Base-by-base conservation (phyloP, 2,329 filamentous ascomycete species). In the Elsinoe arachidis region DNA sequence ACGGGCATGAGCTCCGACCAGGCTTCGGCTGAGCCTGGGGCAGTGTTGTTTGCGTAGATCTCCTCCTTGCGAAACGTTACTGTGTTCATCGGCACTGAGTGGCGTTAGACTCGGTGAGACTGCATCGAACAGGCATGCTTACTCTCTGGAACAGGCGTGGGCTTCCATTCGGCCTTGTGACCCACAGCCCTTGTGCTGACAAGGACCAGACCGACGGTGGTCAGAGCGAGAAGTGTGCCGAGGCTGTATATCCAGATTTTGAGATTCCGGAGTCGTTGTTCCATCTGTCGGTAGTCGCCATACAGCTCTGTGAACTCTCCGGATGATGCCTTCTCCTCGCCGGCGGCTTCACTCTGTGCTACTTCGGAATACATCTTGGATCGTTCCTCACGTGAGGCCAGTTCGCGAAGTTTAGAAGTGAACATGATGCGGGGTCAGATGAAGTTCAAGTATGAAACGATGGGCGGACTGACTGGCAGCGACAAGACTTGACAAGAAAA, bases 1-100 rank as follows among this genome's bases (percentile, higher is more conserved):
- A 60, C 55, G 19, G 67, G 67, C 35, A 63, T 61, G 34, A 68
- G 55, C 3, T 58, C 58, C 12, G 51, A 57, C 67, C 67, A 70
- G n/a, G 66, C 66, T 51, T 59, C 57, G 56, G 68, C 67, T 12
- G 62, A 61, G 26, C 66, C 59, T 7, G 58, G 60, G 2, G 60
- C 62, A 2, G 63, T 63, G 14, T 61, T 52, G 11, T 54, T 57
- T 35, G 65, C 63, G 58, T 64, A 70, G 23, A 61, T 47, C 3
- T 62, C 59, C 39, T 68, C 59, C 39, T 55, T 61, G 10, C 65
- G 61, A 54, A 69, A 69, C 2, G 55, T 66, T 5, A 63, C 60
- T 9, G 37, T 47, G 14, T 58, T 61, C 26, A 52, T 59, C 23
- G 63, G 61, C 38, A 65, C 61, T 63, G 51, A n/a, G 9, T 19